Percentiles rank a stretch among this genome's conserved stretches.
These are phyloP conservation scores for Lepiota venenata DNA, from an alignment of 768 basidiomycete species.

Conservation along the genomic window DNA sequence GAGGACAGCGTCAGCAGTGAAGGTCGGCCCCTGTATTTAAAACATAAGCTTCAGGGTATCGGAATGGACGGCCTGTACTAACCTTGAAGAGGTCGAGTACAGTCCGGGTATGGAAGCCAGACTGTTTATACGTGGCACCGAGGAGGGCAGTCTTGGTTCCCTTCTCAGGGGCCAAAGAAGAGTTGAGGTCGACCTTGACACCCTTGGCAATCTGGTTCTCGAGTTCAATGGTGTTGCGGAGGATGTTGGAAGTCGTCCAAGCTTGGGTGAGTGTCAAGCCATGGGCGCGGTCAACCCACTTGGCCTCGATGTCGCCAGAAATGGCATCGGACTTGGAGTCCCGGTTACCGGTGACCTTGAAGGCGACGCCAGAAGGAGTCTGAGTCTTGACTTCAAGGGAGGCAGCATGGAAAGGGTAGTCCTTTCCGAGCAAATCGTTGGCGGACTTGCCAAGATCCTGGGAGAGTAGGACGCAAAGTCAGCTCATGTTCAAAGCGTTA, in stretches of 20 bases:
- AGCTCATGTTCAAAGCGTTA: neutral
- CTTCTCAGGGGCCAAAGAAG: constrained; percentile 84
- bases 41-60: constrained; percentile 1
- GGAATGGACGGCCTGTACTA: constrained; percentile 17
- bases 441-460: constrained; percentile 97
- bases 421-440: constrained; percentile 89
- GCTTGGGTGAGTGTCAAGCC: constrained; percentile 92
- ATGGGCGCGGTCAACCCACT: constrained; percentile 88
- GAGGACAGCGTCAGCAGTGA: constrained; percentile 93
- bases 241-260: constrained; percentile 93
- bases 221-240: constrained; percentile 89
- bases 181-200: constrained; percentile 89
- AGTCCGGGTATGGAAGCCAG: constrained; percentile 89
- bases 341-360: constrained; percentile 87
- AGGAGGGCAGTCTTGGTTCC: constrained; percentile 81
- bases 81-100: constrained; percentile 95
- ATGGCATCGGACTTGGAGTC: constrained; percentile 74
- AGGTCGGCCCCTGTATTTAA: constrained; percentile 78
- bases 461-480: constrained; percentile 11
- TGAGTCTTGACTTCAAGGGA: constrained; percentile 85
- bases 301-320: constrained; percentile 91
- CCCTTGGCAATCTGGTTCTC: constrained; percentile 98
- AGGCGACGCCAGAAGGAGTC: constrained; percentile 85
- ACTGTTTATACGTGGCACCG: constrained; percentile 91
- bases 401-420: constrained; percentile 78